phyloP scores from a whole-genome alignment of 805 yeast species.

The Sugiyamaella marilandica region DNA sequence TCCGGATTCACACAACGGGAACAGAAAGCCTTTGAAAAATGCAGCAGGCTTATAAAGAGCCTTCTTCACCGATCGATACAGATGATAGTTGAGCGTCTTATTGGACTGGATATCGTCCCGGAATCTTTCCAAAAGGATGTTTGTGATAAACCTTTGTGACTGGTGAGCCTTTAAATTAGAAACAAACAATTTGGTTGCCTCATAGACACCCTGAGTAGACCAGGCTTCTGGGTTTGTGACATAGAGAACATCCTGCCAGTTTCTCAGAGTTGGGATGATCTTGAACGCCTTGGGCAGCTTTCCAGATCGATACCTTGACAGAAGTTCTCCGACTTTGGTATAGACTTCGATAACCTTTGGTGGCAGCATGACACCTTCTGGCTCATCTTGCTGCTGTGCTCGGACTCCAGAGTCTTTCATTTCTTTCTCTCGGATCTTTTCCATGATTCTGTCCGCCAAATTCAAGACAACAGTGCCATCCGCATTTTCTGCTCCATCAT shows the following conservation, averaged over 20 bases:
- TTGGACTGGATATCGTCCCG: constrained; percentile 37
- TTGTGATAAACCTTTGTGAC: constrained; percentile 75
- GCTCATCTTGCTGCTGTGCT: constrained; percentile 31
- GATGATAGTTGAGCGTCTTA: constrained; percentile 76
- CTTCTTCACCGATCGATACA: constrained; percentile 87
- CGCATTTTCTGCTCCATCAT: constrained; percentile 24
- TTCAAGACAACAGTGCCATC: constrained; percentile 21
- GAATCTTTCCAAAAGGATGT: constrained; percentile 37
- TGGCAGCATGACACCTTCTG: constrained; percentile 75
- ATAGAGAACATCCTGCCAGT: constrained; percentile 93
- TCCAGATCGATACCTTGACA: constrained; percentile 89
- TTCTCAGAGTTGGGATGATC: constrained; percentile 83
- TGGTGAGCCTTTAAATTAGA: constrained; percentile 83
- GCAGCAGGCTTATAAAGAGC: constrained; percentile 96
- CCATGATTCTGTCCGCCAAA: constrained; percentile 91
- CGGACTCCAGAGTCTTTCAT: constrained; percentile 24
- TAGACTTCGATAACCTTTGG: constrained; percentile 96
- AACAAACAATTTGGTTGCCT: constrained; percentile 90
- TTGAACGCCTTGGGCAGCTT: constrained; percentile 95
- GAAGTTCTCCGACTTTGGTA: constrained; percentile 80
- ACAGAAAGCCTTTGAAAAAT: constrained; percentile 90
- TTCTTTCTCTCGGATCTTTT: constrained; percentile 76
- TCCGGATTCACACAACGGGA: constrained; percentile 83
- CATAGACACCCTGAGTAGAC: constrained; percentile 94
- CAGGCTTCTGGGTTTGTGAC: constrained; percentile 90